Base-by-base conservation (phyloP, 352 stramenopile genomes). In the Globisporangium emineosum region DNA sequence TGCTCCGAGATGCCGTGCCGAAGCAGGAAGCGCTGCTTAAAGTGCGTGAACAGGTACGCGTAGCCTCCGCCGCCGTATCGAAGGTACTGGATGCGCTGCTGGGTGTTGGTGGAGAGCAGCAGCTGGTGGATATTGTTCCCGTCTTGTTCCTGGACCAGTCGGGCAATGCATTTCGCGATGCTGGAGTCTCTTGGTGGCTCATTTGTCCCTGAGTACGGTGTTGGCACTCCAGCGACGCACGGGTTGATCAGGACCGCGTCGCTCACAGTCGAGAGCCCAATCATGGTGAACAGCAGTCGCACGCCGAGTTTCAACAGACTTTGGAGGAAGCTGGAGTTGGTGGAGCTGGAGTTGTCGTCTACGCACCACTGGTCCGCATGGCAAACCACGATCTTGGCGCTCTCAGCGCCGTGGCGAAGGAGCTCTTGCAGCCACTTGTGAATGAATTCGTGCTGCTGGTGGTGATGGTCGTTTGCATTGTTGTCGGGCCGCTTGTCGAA, bases 11-110 rank as follows among this genome's bases (percentile, higher is more conserved):
- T 32, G 2, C 68, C 66, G 30, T 77, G 59, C 13, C 33, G 37
- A 23, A 21, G 19, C 37, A 78, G 3, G 13, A 91, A 53, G 45
- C 70, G 74, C 19, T 64, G 60, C 60, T 78, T 78, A 52, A 91
- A 91, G 32, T 73, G 72, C 2, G 73, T 52, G 45, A 85, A 77
- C 23, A 84, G 65, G 60, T 91, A 86, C 5, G 69, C 64, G 68
- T 90, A 93, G 2, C 84, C 84, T 13, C 83, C 78, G 5, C 86
- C 86, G 27, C 86, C 86, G 42, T 91, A 84, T 29, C 81, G 78
- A 17, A 73, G 67, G 69, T 89, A 88, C 64, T 93, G 84, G 43
- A 84, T 75, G n/a, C 78, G 77, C 60, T 91, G 84, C 3, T 77
- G 65, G 1, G 93, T 52, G 27, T 80, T 86, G 8, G 79, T 85